These are phyloP conservation scores for Cytospora schulzeri DNA, from an alignment of 2,329 filamentous ascomycete genomes.

Conservation along the genomic window DNA sequence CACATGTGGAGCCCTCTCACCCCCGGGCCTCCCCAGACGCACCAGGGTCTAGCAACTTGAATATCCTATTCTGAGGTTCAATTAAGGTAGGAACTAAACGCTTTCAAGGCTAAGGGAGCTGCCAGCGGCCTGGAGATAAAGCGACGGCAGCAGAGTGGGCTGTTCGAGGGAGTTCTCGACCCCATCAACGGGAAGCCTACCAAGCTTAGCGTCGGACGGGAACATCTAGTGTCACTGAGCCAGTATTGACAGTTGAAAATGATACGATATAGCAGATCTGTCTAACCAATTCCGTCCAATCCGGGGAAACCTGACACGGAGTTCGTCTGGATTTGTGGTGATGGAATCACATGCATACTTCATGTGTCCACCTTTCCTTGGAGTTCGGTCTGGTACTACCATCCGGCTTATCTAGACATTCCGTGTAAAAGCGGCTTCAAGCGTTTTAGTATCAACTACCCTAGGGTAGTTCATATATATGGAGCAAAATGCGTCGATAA, in stretches of 20 bases:
- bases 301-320: background rate
- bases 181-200: background rate
- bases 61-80: too few species aligned
- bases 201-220: background rate
- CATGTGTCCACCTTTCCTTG: background rate
- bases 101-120: background rate
- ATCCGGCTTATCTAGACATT: too few species aligned
- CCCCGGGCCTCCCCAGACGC: too few species aligned
- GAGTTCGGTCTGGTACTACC: background rate
- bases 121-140: background rate
- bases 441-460: background rate
- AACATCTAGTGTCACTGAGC: background rate
- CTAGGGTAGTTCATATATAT: too few species aligned
- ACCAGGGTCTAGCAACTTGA: too few species aligned
- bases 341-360: background rate
- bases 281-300: background rate
- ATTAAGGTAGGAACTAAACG: too few species aligned
- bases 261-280: background rate
- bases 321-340: background rate
- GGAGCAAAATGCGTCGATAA: background rate
- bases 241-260: background rate
- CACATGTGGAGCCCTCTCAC: too few species aligned
- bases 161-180: background rate
- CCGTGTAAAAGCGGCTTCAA: too few species aligned
- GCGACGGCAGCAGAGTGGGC: background rate